Percentiles rank a stretch among this genome's conserved stretches.
Evolutionary conservation across 805 yeast genomes (phyloP).

Genomic region (Aciculoconidium aculeatum): DNA sequence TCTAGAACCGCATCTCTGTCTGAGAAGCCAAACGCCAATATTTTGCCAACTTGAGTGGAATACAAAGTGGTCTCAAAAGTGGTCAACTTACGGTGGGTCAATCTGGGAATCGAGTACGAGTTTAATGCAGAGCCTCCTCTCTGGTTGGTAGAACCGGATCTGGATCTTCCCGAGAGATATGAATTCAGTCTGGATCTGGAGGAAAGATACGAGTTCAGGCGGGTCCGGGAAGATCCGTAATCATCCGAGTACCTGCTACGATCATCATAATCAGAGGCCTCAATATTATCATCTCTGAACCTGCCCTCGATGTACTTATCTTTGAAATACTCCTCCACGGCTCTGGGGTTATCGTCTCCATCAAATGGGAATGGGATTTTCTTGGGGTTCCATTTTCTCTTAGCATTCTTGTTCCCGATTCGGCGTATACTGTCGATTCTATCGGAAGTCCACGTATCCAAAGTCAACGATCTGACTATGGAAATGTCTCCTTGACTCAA

Average conservation of each 20-base stretch:
- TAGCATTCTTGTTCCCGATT: conserved; percentile 61
- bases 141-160: conserved; percentile 11
- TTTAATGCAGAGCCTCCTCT: conserved; percentile 9
- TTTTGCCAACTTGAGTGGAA: conserved; percentile 41
- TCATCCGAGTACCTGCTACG: conserved; percentile 19
- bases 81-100: conserved; percentile 49
- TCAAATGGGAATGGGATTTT: conserved; percentile 67
- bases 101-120: conserved; percentile 23
- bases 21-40: conserved; percentile 47
- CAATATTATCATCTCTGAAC: conserved; percentile 40
- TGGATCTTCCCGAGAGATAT: conserved; percentile 9
- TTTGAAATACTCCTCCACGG: conserved; percentile 53
- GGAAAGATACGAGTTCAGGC: conserved; percentile 6
- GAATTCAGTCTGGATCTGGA: conserved; percentile 13
- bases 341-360: conserved; percentile 57
- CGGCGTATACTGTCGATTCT: conserved; percentile 44
- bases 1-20: conserved; percentile 57
- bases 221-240: conserved; percentile 3
- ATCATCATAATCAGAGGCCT: conserved; percentile 30
- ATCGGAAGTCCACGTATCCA: conserved; percentile 60
- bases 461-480: conserved; percentile 62
- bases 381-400: conserved; percentile 61
- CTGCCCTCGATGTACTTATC: conserved; percentile 65
- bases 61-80: conserved; percentile 49
- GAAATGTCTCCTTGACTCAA: conserved; percentile 44